These are phyloP conservation scores for Teratosphaeriaceae sp. DNA, from an alignment of 2,329 filamentous ascomycete species.

Conservation along the genomic window DNA sequence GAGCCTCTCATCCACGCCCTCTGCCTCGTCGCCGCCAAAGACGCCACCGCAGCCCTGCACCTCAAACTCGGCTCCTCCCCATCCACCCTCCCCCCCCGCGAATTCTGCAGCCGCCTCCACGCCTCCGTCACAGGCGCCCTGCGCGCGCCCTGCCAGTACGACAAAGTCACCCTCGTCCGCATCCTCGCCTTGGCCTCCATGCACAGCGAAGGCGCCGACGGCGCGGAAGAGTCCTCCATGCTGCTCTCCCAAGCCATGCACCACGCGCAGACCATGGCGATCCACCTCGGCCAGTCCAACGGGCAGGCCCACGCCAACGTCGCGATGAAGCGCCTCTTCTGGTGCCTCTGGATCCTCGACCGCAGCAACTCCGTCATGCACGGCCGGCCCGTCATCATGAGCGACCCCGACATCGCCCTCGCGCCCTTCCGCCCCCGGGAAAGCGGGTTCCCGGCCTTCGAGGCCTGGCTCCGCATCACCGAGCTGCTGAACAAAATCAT, in stretches of 20 bases:
- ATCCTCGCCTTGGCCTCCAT: constrained; percentile 41
- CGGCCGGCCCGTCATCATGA: constrained; percentile 42
- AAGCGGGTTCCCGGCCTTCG: constrained; percentile 40
- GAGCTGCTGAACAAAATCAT: constrained; percentile 43
- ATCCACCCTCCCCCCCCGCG: constrained; percentile 31
- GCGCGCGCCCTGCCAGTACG: constrained; percentile 36
- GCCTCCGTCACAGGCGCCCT: constrained; percentile 36
- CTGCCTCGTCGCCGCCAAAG: constrained; percentile 43
- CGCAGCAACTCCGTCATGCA: constrained; percentile 43
- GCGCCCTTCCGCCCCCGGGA: constrained; percentile 36
- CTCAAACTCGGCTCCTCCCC: constrained; percentile 32
- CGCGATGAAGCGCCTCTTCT: constrained; percentile 41
- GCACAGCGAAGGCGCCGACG: constrained; percentile 42
- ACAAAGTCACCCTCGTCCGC: constrained; percentile 42
- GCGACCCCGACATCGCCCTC: constrained; percentile 42
- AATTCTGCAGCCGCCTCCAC: constrained; percentile 41
- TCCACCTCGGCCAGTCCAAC: constrained; percentile 34
- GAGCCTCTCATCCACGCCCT: constrained; percentile 39
- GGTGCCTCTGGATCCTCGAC: constrained; percentile 45
- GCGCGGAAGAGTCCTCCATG: constrained; percentile 41
- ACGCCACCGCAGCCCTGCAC: constrained; percentile 35
- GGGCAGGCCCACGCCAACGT: constrained; percentile 15
- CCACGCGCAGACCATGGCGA: constrained; percentile 43
- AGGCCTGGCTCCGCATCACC: constrained; percentile 41
- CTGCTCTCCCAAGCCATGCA: constrained; percentile 44